Conservation (phyloP, 257 asterid genomes). For the Solanum chmielewskii region DNA sequence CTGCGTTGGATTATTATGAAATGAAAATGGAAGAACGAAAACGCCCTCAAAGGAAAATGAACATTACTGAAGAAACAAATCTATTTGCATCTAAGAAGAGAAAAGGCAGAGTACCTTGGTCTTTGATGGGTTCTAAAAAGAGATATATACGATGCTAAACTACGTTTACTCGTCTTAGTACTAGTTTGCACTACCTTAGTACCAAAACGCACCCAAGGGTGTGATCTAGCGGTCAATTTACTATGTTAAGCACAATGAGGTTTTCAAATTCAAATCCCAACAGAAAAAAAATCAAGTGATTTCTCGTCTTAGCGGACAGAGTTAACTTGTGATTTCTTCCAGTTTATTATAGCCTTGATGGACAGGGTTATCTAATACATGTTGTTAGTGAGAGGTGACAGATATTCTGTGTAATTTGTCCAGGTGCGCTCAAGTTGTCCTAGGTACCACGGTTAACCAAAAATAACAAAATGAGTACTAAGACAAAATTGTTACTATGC, state of each 20-base stretch:
- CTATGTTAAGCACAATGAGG: not conserved
- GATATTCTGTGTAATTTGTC: too few species aligned
- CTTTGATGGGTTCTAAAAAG: not conserved
- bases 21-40: not conserved
- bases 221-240: not conserved
- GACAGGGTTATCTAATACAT: rapidly evolving
- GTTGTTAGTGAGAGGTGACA: not conserved
- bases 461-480: rapidly evolving
- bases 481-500: not conserved
- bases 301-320: not conserved
- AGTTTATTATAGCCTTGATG: not conserved
- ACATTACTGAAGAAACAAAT: not conserved
- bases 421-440: not conserved
- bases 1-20: not conserved
- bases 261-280: not conserved
- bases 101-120: not conserved
- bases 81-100: not conserved
- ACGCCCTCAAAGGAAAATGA: not conserved
- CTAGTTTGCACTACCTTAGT: not conserved
- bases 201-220: not conserved
- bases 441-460: not conserved
- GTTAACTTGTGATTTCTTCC: not conserved
- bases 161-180: not conserved
- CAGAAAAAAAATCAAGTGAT: not conserved
- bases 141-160: not conserved